Evolutionary conservation across 2,329 filamentous ascomycete genomes (phyloP).

Genomic region (Diaporthe helianthi): DNA sequence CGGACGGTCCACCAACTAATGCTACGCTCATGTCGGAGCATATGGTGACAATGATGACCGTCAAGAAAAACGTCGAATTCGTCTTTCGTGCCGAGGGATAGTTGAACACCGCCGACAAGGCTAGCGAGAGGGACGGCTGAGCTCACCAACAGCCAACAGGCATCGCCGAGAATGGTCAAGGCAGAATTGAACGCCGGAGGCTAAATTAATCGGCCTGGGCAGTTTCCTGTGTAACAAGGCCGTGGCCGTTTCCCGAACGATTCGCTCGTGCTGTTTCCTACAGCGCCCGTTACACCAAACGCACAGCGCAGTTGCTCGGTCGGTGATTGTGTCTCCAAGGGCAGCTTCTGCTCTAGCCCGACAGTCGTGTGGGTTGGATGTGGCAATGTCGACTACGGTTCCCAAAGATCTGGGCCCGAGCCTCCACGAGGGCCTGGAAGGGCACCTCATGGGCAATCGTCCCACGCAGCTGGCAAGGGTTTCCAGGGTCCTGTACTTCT

Average conservation of each 20-base stretch:
- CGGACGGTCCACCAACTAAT: background rate
- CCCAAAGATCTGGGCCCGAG: constrained; percentile 14
- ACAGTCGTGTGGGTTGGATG: constrained; percentile 7
- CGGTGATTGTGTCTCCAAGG: background rate
- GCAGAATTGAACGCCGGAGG: background rate
- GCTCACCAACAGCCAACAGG: background rate
- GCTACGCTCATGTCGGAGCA: background rate
- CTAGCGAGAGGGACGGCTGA: background rate
- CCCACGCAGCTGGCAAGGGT: constrained; percentile 24
- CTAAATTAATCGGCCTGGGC: background rate
- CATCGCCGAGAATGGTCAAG: background rate
- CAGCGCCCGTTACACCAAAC: background rate
- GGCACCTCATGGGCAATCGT: constrained; percentile 21
- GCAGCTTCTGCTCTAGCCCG: background rate
- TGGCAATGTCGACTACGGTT: constrained; percentile 11
- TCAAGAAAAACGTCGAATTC: background rate
- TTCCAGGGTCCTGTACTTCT: constrained; percentile 22
- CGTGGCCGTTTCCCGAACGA: constrained; percentile 2
- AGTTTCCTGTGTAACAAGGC: background rate
- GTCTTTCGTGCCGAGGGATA: too few relatives aligned
- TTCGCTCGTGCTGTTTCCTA: background rate
- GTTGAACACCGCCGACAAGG: background rate
- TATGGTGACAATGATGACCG: background rate
- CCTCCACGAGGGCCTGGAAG: background rate
- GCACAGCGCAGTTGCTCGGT: background rate